phyloP scores from a whole-genome alignment of 257 asterid species.

The Solanum pimpinellifolium region DNA sequence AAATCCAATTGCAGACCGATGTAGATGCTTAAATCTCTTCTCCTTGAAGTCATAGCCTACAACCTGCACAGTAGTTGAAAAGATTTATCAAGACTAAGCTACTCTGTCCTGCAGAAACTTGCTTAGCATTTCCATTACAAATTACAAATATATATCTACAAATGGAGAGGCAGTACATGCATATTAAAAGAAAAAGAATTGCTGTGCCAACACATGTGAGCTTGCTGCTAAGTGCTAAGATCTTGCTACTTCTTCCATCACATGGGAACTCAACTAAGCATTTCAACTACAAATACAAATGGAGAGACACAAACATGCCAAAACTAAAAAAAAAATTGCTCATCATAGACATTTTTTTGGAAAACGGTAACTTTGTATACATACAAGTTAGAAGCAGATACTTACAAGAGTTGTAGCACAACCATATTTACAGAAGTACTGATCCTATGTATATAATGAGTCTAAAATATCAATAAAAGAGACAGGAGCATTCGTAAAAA shows the following conservation, averaged over 20 bases:
- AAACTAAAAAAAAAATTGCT: background rate
- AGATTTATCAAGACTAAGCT: background rate
- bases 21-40: constrained; percentile 76
- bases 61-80: constrained; percentile 29
- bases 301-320: background rate
- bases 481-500: too few relatives aligned
- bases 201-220: background rate
- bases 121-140: background rate
- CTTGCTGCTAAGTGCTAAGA: background rate
- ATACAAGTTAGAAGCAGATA: too few relatives aligned
- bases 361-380: too few relatives aligned
- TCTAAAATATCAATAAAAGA: too few relatives aligned
- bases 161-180: background rate
- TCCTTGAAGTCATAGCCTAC: constrained; percentile 93
- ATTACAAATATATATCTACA: background rate
- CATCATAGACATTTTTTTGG: background rate
- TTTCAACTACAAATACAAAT: background rate
- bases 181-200: background rate
- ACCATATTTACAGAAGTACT: too few relatives aligned
- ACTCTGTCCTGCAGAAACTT: background rate
- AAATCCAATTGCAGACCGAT: constrained; percentile 38
- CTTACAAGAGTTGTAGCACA: too few relatives aligned
- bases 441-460: too few relatives aligned
- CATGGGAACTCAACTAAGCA: background rate
- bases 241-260: background rate